phyloP scores from a whole-genome alignment of 768 basidiomycete species.

The Tylopilus vinaceipallidus region DNA sequence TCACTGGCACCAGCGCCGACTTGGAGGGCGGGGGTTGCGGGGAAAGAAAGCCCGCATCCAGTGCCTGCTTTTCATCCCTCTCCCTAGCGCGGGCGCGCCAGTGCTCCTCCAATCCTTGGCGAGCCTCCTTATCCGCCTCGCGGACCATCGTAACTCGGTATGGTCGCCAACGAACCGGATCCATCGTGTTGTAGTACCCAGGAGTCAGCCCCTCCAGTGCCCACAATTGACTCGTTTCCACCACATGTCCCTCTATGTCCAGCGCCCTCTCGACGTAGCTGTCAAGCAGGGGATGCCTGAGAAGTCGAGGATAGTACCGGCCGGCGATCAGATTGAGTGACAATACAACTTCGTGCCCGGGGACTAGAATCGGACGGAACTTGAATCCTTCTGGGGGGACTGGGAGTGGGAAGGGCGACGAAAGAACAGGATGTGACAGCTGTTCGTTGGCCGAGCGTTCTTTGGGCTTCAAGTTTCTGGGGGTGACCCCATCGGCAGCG shows the following conservation, averaged over 20 bases:
- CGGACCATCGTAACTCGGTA: slow-evolving; percentile 55
- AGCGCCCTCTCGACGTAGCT: slow-evolving; percentile 41
- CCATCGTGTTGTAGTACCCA: slow-evolving; percentile 67
- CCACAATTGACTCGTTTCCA: slow-evolving; percentile 55
- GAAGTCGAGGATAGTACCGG: slow-evolving; percentile 75
- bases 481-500: slow-evolving; percentile 12
- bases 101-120: slow-evolving; percentile 41
- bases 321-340: slow-evolving; percentile 71
- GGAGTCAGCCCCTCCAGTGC: slow-evolving; percentile 69
- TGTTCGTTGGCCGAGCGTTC: slow-evolving; percentile 27
- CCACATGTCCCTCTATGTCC: slow-evolving; percentile 36
- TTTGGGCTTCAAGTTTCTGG: slow-evolving; percentile 12
- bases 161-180: slow-evolving; percentile 58
- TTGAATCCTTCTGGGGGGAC: slow-evolving; percentile 63
- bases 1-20: not conserved
- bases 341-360: slow-evolving; percentile 63
- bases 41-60: slow-evolving; percentile 15
- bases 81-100: slow-evolving; percentile 32
- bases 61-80: slow-evolving; percentile 23
- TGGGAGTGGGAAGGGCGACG: slow-evolving; percentile 47
- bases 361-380: slow-evolving; percentile 64
- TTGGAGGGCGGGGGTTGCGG: slow-evolving; percentile 12
- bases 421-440: slow-evolving; percentile 37
- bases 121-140: slow-evolving; percentile 56
- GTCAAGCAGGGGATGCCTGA: slow-evolving; percentile 60